Base-by-base conservation (phyloP, 257 asterid genomes). In the Rhazya stricta region DNA sequence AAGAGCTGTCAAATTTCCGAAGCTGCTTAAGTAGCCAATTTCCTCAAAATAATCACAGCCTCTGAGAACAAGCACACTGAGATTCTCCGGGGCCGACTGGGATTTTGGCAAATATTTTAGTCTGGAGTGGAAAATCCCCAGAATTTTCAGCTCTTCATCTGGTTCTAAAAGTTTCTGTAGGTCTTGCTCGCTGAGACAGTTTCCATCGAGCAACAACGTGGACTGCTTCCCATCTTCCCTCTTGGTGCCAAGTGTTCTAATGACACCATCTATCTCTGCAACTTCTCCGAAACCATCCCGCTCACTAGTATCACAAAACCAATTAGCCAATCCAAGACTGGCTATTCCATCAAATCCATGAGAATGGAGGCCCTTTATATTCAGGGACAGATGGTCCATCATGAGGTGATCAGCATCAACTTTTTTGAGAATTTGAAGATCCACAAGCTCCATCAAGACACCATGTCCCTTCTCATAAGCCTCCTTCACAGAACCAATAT, bases 381-480 rank as follows among this genome's bases (percentile, higher is more conserved):
- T 34, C 70, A 68, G 27, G 3, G 25, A 37, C 19, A 4, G 12
- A 2, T 69, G 54, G 21, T 30, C 75, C 19, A 69, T 18, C 15
- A 23, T n/a, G 27, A 69, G 25, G 36, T 68, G 29, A 57, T 69
- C 56, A 41, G 43, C 61, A 27, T 68, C 43, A 0, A 69, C 37
- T 37, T 74, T 48, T 60, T 66, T 73, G 25, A 78, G 78, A 51
- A 73, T 16, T 63, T 50, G 75, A 67, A 76, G 76, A 65, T 78
- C 78, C 11, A 67, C n/a, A 50, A 76, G 79, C 56, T 76, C 79
- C 56, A 76, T 37, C 30, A 67, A 25, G 41, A 78, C 39, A 67
- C 37, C 37, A 72, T 73, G 74, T 11, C 81, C 80, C 67, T 77
- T 71, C 54, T 45, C 76, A 43, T 71, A 77, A 42, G 81, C 76